Percentiles rank a stretch among this genome's conserved stretches.
Evolutionary conservation across 2,329 filamentous ascomycete genomes (phyloP).

Genomic region (Arthrobotrys pseudoclavata): DNA sequence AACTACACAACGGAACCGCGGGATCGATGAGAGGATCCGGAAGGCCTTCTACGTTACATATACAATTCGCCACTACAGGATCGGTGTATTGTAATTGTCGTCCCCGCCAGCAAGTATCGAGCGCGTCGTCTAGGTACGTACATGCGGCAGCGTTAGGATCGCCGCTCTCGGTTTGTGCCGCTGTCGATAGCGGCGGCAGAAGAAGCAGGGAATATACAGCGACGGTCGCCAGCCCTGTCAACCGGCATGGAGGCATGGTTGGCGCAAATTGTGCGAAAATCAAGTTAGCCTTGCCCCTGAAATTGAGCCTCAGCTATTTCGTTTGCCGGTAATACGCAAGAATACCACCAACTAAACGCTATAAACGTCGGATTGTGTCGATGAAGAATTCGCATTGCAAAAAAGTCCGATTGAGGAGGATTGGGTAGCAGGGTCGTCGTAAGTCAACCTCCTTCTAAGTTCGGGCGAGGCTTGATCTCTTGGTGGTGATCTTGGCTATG

Average conservation of each 20-base stretch:
- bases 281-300: conserved; percentile 7
- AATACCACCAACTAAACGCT: conserved; percentile 22
- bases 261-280: conserved; percentile 8
- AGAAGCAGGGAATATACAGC: conserved; percentile 34
- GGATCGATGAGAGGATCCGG: conserved; percentile 47
- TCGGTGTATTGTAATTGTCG: conserved; percentile 29
- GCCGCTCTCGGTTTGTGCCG: conserved; percentile 25
- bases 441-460: conserved; percentile 44
- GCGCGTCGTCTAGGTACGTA: conserved; percentile 37
- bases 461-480: conserved; percentile 47
- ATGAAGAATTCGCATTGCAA: conserved; percentile 36
- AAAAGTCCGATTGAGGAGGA: neutral
- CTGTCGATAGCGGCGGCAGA: conserved; percentile 20
- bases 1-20: conserved; percentile 35
- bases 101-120: conserved; percentile 40
- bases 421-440: conserved; percentile 27
- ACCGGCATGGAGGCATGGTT: conserved; percentile 22
- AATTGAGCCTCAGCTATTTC: conserved; percentile 15
- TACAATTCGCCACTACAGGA: conserved; percentile 38
- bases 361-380: conserved; percentile 5
- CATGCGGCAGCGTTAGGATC: conserved; percentile 31
- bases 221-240: conserved; percentile 19
- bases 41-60: conserved; percentile 39
- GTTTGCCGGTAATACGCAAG: neutral
- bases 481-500: conserved; percentile 40